Evolutionary conservation across 2,329 filamentous ascomycete genomes (phyloP), one percentile per base, ranked within the genome.

Genomic region (Didymella arachidicola): DNA sequence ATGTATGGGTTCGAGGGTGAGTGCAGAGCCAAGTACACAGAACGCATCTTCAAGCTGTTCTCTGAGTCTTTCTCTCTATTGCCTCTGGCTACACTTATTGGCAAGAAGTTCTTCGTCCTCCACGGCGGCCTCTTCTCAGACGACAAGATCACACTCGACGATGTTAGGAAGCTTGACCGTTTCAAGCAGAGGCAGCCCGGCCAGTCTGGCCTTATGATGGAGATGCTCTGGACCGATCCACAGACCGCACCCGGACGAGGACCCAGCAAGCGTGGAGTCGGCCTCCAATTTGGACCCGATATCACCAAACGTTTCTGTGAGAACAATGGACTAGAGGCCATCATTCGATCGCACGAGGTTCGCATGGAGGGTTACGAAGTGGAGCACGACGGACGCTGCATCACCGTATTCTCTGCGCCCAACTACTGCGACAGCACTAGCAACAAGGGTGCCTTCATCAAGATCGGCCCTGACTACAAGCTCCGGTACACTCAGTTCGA

Each of bases 281-380:
- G 95, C 51, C 86, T 98, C 79, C 93, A 98, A 76, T 99, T 99
- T 70, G 95, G 95, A 0, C 95, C 95, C 0, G 95, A 99, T 75
- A 88, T 99, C 58, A 99, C 95, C 22, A 96, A 96, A 82, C 86
- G 88, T 49, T 99, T 99, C 84, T 99, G 95, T 76, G 93, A 99
- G 71, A 93, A 89, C 79, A 99, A 99, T 79, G 91, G 92, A 0
- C 84, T 99, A 39, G 91, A 97, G 65, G 95, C 95, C 44, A 90
- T 99, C 65, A 99, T 99, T 71, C 90, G 95, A 69, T 97, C 93
- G 73, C 95, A 99, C 80, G 95, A 99, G 78, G 95, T 99, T 27
- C 88, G 95, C 70, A 99, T 99, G 95, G 93, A 95, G 60, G 95
- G 95, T n/a, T 99, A 98, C 73, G 94, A 99, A 77, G 91, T 97